Evolutionary conservation across 345 rosid species (phyloP).

Genomic region (Kandelia obovata): DNA sequence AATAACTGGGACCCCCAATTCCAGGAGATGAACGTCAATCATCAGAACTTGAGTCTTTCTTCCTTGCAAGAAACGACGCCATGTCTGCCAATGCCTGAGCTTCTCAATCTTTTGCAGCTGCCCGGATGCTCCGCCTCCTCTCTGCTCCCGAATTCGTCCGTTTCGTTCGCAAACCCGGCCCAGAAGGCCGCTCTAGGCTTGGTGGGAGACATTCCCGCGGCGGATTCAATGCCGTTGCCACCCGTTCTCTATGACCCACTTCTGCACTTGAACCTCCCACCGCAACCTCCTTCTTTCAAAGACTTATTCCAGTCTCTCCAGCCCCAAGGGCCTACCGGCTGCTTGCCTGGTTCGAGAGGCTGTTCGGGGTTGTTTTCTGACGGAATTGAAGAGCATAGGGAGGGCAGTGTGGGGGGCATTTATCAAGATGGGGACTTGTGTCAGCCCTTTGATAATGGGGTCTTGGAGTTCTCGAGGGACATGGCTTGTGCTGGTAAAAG

Average conservation of each 20-base stretch:
- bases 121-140: constrained; percentile 35
- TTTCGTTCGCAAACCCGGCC: constrained; percentile 13
- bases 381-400: constrained; percentile 19
- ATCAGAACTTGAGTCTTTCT: background rate
- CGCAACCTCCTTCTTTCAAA: constrained; percentile 54
- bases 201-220: constrained; percentile 15
- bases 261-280: constrained; percentile 54
- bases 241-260: constrained; percentile 54
- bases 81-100: constrained; percentile 36
- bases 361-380: constrained; percentile 36
- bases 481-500: constrained; percentile 43
- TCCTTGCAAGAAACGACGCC: constrained; percentile 14
- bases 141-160: background rate
- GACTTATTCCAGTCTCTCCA: constrained; percentile 43
- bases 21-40: constrained; percentile 6
- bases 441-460: constrained; percentile 38
- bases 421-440: constrained; percentile 34
- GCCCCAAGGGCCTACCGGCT: constrained; percentile 24
- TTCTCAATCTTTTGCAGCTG: constrained; percentile 59
- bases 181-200: constrained; percentile 11
- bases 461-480: constrained; percentile 50
- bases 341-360: constrained; percentile 26
- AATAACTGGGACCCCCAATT: constrained; percentile 33
- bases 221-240: constrained; percentile 30
- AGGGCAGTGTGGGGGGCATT: constrained; percentile 1